Evolutionary conservation across 2,329 filamentous ascomycete species (phyloP).

Genomic region (Cladobotryum protrusum): DNA sequence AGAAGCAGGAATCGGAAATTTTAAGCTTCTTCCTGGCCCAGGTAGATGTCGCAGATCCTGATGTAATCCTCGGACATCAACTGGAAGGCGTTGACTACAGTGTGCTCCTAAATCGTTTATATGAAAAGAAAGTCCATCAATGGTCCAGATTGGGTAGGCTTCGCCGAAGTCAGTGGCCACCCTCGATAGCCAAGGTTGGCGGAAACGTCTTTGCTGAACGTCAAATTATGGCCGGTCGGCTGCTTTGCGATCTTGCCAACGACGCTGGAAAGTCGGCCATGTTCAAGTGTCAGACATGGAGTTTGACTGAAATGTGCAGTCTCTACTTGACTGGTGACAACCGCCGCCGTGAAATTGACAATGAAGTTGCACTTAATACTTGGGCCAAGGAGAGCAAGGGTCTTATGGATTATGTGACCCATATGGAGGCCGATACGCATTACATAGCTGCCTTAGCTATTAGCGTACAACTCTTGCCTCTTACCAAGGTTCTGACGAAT

Average conservation of each 20-base stretch:
- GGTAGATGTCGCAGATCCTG: constrained; percentile 80
- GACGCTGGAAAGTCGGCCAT: constrained; percentile 96
- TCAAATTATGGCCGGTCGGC: constrained; percentile 77
- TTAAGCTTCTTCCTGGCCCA: constrained; percentile 85
- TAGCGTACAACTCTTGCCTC: constrained; percentile 81
- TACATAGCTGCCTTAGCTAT: constrained; percentile 89
- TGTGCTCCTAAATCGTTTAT: constrained; percentile 76
- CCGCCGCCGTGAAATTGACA: constrained; percentile 77
- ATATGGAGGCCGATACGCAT: constrained; percentile 92
- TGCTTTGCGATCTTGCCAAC: constrained; percentile 91
- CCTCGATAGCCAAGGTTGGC: constrained; percentile 75
- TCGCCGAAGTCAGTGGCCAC: constrained; percentile 78
- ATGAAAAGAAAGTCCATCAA: constrained; percentile 84
- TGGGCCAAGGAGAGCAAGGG: constrained; percentile 76
- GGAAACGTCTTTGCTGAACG: constrained; percentile 91
- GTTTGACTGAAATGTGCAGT: constrained; percentile 93
- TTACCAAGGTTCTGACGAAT: constrained; percentile 94
- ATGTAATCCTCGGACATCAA: constrained; percentile 89
- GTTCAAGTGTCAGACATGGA: constrained; percentile 97
- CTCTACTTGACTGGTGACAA: constrained; percentile 73
- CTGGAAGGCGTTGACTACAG: constrained; percentile 97
- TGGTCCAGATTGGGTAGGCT: constrained; percentile 92
- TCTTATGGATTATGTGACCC: constrained; percentile 85
- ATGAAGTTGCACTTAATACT: constrained; percentile 76
- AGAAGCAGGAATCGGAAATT: constrained; percentile 78